Percentiles rank a stretch among this genome's conserved stretches.
Conservation (phyloP, 768 basidiomycete genomes). For the Lenzites betulinus region DNA sequence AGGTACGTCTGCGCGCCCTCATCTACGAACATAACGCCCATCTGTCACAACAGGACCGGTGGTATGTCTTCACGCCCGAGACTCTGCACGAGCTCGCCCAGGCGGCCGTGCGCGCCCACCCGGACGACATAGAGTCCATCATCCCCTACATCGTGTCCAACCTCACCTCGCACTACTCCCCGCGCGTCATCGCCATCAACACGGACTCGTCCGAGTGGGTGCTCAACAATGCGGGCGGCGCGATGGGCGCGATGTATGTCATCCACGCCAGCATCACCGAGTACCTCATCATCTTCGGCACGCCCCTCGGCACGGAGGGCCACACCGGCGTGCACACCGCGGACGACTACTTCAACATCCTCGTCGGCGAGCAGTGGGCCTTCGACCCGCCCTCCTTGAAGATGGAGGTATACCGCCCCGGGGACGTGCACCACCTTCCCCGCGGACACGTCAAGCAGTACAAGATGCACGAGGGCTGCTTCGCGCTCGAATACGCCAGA, state of each 20-base stretch:
- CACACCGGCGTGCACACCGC: constrained; percentile 93
- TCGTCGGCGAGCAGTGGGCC: constrained; percentile 94
- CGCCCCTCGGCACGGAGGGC: constrained; percentile 95
- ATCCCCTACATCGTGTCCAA: constrained; percentile 81
- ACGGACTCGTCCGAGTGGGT: constrained; percentile 81
- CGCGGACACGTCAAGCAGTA: constrained; percentile 93
- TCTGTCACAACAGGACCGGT: constrained; percentile 59
- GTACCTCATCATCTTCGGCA: constrained; percentile 95
- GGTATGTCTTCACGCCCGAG: constrained; percentile 83
- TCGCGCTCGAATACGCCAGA: constrained; percentile 92
- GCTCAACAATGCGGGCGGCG: constrained; percentile 96
- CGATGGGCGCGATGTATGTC: constrained; percentile 98
- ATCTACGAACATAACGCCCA: background rate
- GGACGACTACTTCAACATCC: constrained; percentile 97
- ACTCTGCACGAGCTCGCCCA: constrained; percentile 72
- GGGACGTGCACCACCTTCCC: constrained; percentile 81
- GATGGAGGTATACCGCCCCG: constrained; percentile 84
- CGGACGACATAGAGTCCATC: constrained; percentile 70
- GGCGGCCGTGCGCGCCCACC: constrained; percentile 67
- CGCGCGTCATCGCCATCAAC: constrained; percentile 54
- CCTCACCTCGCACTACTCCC: constrained; percentile 72
- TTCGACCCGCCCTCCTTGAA: constrained; percentile 79
- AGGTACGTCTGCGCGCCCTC: constrained; percentile 42
- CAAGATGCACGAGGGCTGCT: constrained; percentile 96
- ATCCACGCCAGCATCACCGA: constrained; percentile 97